Percentiles rank a stretch among this genome's conserved stretches.
These are phyloP conservation scores for Paspalum vaginatum DNA, from an alignment of 176 grass and related monocot genomes.

Conservation along the genomic window DNA sequence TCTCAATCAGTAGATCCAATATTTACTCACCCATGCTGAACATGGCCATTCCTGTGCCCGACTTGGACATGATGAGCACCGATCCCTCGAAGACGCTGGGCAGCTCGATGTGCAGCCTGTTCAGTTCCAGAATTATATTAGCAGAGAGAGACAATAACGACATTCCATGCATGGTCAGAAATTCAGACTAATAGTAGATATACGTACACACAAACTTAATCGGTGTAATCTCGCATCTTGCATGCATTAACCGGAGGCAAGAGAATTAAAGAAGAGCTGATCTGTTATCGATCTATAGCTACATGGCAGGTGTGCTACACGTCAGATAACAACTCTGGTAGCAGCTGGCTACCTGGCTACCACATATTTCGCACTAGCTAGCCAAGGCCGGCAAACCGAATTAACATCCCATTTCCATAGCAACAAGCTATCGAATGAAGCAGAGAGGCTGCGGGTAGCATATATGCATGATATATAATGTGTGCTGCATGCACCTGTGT, in stretches of 20 bases:
- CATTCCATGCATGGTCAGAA: not conserved
- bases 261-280: not conserved
- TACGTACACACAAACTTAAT: not conserved
- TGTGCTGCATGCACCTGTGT: not conserved
- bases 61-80: constrained; percentile 90
- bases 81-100: constrained; percentile 71
- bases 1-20: not conserved
- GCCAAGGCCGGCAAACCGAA: not conserved
- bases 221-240: not conserved
- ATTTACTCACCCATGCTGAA: constrained; percentile 80
- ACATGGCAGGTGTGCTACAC: constrained; percentile 31
- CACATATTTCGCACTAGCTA: constrained; percentile 31
- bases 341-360: not conserved
- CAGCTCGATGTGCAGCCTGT: constrained; percentile 77
- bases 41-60: constrained; percentile 96
- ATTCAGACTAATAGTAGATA: not conserved
- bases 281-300: too few relatives aligned
- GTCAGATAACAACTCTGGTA: constrained; percentile 28
- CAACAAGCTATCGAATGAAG: not conserved
- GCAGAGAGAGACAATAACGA: too few relatives aligned
- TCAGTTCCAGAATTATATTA: not conserved
- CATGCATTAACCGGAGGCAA: not conserved
- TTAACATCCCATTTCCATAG: not conserved
- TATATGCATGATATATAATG: too few relatives aligned
- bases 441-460: too few relatives aligned